A percentile compares a stretch with the other conserved stretches of the same genome.
Evolutionary conservation across 768 basidiomycete genomes (phyloP).

Genomic region (Suillus hirtellus): DNA sequence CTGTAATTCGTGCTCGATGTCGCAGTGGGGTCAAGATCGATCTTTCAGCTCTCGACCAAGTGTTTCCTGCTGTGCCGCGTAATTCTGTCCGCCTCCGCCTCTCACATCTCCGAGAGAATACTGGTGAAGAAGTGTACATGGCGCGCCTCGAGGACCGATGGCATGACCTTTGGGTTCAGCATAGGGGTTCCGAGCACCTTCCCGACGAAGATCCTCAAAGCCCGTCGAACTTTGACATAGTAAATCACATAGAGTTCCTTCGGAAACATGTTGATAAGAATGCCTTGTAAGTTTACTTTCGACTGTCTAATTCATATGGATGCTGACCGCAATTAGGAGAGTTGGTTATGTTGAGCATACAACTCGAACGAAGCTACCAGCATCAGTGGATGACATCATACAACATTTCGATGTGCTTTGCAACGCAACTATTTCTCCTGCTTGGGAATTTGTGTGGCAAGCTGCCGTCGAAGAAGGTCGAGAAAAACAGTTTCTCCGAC

Average conservation of each 20-base stretch:
- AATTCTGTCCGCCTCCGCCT: slow-evolving; percentile 74
- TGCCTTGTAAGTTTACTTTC: slow-evolving; percentile 63
- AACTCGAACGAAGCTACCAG: slow-evolving; percentile 40
- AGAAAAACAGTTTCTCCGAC: slow-evolving; percentile 63
- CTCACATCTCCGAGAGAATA: slow-evolving; percentile 55
- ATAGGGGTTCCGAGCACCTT: slow-evolving; percentile 65
- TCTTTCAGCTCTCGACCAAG: slow-evolving; percentile 71
- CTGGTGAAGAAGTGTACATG: slow-evolving; percentile 73
- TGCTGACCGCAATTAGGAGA: slow-evolving; percentile 44
- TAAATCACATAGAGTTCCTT: slow-evolving; percentile 79
- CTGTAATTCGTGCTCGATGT: slow-evolving; percentile 80
- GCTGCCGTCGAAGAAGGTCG: slow-evolving; percentile 70
- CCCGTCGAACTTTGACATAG: slow-evolving; percentile 74
- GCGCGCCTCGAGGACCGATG: slow-evolving; percentile 80
- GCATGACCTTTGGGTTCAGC: slow-evolving; percentile 73
- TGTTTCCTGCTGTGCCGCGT: slow-evolving; percentile 75
- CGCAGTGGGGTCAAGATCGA: slow-evolving; percentile 60
- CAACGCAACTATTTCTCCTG: slow-evolving; percentile 39
- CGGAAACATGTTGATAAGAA: slow-evolving; percentile 83
- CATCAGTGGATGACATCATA: slow-evolving; percentile 44
- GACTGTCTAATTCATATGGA: background rate
- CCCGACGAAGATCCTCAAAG: slow-evolving; percentile 71
- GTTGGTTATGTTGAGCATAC: slow-evolving; percentile 59
- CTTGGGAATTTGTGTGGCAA: slow-evolving; percentile 79
- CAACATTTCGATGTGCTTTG: slow-evolving; percentile 53